phyloP scores from a whole-genome alignment of 2,329 filamentous ascomycete species.

The Trichoderma semiorbis region DNA sequence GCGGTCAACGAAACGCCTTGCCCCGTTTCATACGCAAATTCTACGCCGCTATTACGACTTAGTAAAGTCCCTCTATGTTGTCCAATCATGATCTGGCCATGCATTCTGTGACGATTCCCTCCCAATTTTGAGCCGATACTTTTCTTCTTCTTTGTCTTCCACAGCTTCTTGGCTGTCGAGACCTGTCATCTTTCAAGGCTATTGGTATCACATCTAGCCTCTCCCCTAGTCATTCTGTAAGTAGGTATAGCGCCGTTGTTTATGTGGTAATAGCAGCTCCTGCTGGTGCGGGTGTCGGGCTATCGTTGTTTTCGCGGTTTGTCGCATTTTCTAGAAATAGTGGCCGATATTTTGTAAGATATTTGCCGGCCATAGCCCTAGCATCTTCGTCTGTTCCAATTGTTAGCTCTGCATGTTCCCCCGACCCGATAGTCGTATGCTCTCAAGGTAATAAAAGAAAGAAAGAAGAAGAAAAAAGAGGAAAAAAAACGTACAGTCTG shows the following conservation, averaged over 20 bases:
- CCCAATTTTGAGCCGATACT: neutral
- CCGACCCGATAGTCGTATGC: neutral
- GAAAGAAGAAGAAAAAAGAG: neutral
- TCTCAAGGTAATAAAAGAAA: neutral
- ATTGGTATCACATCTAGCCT: neutral
- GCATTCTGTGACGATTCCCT: neutral
- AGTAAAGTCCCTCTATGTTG: neutral
- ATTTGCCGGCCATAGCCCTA: conserved; percentile 59
- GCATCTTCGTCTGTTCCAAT: conserved; percentile 55
- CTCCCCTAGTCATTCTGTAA: neutral
- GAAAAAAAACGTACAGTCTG: conserved; percentile 52
- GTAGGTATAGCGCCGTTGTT: neutral
- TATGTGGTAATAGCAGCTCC: conserved; percentile 33
- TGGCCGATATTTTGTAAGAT: conserved; percentile 59
- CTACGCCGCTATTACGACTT: conserved; percentile 4
- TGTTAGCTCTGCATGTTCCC: neutral
- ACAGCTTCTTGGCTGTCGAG: neutral
- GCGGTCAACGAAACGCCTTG: conserved; percentile 14
- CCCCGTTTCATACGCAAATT: conserved; percentile 10
- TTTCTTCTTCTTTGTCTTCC: neutral
- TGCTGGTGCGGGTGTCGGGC: conserved; percentile 20
- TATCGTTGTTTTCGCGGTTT: conserved; percentile 25
- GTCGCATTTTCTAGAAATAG: conserved; percentile 41
- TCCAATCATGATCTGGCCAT: neutral
- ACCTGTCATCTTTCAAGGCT: neutral